These are phyloP conservation scores for Aureobasidium sp. DNA, from an alignment of 2,329 filamentous ascomycete genomes.

Conservation along the genomic window DNA sequence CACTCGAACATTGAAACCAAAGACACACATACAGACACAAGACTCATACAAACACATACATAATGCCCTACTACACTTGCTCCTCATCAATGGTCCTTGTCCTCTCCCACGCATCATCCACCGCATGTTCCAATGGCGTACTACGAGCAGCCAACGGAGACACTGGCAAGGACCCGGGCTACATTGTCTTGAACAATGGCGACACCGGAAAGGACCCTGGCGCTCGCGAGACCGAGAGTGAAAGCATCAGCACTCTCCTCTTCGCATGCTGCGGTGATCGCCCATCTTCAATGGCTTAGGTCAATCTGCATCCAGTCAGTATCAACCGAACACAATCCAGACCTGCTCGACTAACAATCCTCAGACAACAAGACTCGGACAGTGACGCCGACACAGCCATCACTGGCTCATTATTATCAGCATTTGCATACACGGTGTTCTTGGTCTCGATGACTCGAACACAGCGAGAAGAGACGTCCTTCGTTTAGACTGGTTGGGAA, in stretches of 20 bases:
- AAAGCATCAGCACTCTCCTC: not conserved
- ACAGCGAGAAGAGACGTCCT: not conserved
- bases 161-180: slow-evolving; percentile 4
- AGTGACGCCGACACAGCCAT: not conserved
- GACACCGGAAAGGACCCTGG: slow-evolving; percentile 7
- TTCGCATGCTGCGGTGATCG: not conserved
- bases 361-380: not conserved
- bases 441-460: not conserved
- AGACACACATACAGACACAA: not conserved
- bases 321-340: not conserved
- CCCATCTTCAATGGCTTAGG: not conserved
- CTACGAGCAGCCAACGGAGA: slow-evolving; percentile 4
- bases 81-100: slow-evolving; percentile 2
- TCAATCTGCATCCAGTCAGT: not conserved
- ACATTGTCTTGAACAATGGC: slow-evolving; percentile 4
- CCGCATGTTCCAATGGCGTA: not conserved
- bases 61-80: not conserved
- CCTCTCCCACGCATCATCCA: not conserved
- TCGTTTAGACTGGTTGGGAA: not conserved
- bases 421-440: slow-evolving; percentile 1
- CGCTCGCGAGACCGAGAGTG: not conserved
- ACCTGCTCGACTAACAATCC: not conserved
- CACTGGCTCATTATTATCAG: not conserved
- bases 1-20: not conserved
- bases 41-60: not conserved